A percentile compares a stretch with the other conserved stretches of the same genome.
Conservation (phyloP, 345 rosid species). For the Eucalyptus coolabah region DNA sequence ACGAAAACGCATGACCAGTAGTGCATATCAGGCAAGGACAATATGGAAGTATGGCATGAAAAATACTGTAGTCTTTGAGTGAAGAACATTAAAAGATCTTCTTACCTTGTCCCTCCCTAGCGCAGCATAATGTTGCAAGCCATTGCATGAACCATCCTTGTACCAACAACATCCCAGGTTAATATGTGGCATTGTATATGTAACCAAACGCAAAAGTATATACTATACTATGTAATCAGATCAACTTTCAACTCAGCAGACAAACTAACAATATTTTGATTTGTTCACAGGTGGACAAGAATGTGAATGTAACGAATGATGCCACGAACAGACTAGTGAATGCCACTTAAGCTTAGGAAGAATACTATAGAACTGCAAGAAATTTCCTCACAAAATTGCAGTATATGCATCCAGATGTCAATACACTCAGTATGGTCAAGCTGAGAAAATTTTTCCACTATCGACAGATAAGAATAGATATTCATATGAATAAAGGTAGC, state of each 20-base stretch:
- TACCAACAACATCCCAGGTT: slow-evolving; percentile 2
- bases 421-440: neutral
- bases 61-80: neutral
- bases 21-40: neutral
- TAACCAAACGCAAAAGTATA: neutral
- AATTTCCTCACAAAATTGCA: neutral
- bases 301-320: neutral
- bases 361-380: neutral
- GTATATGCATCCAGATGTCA: neutral
- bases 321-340: neutral
- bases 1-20: neutral
- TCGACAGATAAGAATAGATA: neutral
- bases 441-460: neutral
- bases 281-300: neutral
- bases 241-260: neutral
- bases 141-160: slow-evolving; percentile 99
- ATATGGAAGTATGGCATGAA: neutral
- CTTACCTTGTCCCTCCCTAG: slow-evolving; percentile 95
- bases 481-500: neutral
- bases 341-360: neutral
- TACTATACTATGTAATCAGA: neutral
- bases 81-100: neutral
- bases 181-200: neutral
- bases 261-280: neutral
- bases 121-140: slow-evolving; percentile 99